Evolutionary conservation across 1,139 yeast species (phyloP), one percentile per base, ranked within the genome.

Genomic region (Yamadazyma trypodendri): DNA sequence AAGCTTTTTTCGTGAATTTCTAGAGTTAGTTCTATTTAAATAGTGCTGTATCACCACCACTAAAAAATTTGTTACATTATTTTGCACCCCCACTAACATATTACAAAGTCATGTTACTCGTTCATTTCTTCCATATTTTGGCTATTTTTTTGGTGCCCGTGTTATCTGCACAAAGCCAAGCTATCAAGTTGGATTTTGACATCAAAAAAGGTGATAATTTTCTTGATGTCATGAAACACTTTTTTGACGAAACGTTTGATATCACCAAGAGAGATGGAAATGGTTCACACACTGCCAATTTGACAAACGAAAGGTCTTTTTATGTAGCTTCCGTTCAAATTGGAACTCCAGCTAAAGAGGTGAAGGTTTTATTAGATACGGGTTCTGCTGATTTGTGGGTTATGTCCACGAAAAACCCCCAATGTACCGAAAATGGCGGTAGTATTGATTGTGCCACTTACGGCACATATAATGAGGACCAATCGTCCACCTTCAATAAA

Each of bases 341-440:
- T 13, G 90, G 92, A 3, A 72, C 84, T 1, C 71, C 79, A 6
- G 54, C 65, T 0, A 80, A 78, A 47, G 55, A 64, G 8, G 70
- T 82, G 22, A 63, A 63, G 6, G 79, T 80, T 2, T 60, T 79
- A 42, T 57, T 83, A 31, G 89, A 82, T 52, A 80, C 88, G 4
- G 88, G 88, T 0, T 79, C 86, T 2, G 69, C 84, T 6, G 89
- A 82, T 55, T 60, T 81, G 45, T 82, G 88, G 88, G 75, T 81
- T 31, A 48, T 51, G 44, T 51, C 58, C 2, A 29, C 44, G 7
- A 48, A 42, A 14, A 57, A 56, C 37, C 53, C 60, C 7, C 45
- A 59, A 9, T 60, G 67, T 43, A 10, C 24, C 3, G 25, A 34
- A 18, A 47, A 49, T 39, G 51, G 51, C 9, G 52, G 52, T 13